Percentiles rank a stretch among this genome's conserved stretches.
Evolutionary conservation across 805 yeast genomes (phyloP).

Genomic region (Lipomyces sp.): DNA sequence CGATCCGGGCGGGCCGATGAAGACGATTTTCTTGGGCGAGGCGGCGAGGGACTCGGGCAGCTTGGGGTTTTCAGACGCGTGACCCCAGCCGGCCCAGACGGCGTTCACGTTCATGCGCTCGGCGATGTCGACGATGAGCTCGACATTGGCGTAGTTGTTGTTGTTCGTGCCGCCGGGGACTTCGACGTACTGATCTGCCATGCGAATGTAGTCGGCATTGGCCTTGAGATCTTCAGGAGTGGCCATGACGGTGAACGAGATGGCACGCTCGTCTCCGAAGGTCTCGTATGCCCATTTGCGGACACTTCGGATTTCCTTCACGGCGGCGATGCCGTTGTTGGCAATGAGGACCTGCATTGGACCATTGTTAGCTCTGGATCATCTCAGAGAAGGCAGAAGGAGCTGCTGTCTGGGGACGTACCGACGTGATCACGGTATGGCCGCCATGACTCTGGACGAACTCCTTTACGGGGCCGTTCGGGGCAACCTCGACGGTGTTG

Average conservation of each 20-base stretch:
- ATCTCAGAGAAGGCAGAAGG: not conserved
- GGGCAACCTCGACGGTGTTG: conserved; percentile 72
- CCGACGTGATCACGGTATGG: conserved; percentile 84
- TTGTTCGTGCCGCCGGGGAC: conserved; percentile 99
- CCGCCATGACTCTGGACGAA: conserved; percentile 85
- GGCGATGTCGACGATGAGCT: conserved; percentile 92
- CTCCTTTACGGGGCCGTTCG: conserved; percentile 67
- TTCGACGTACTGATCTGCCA: conserved; percentile 98
- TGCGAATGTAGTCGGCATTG: conserved; percentile 94
- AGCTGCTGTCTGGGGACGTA: conserved; percentile 23
- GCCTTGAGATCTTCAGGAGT: conserved; percentile 98
- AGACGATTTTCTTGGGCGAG: conserved; percentile 84
- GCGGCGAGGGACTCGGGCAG: conserved; percentile 92
- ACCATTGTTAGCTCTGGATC: not conserved
- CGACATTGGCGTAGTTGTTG: conserved; percentile 97
- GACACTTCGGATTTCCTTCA: conserved; percentile 93
- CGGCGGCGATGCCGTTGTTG: conserved; percentile 99
- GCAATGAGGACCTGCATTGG: conserved; percentile 68
- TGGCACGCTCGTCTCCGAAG: conserved; percentile 92
- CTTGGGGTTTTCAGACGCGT: conserved; percentile 96
- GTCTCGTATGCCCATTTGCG: conserved; percentile 99
- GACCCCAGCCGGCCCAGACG: conserved; percentile 99
- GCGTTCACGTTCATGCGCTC: conserved; percentile 96
- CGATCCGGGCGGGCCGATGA: conserved; percentile 98
- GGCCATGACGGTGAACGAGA: conserved; percentile 96